phyloP scores from a whole-genome alignment of 495 filamentous ascomycete species.

The Aspergillus cristatus region DNA sequence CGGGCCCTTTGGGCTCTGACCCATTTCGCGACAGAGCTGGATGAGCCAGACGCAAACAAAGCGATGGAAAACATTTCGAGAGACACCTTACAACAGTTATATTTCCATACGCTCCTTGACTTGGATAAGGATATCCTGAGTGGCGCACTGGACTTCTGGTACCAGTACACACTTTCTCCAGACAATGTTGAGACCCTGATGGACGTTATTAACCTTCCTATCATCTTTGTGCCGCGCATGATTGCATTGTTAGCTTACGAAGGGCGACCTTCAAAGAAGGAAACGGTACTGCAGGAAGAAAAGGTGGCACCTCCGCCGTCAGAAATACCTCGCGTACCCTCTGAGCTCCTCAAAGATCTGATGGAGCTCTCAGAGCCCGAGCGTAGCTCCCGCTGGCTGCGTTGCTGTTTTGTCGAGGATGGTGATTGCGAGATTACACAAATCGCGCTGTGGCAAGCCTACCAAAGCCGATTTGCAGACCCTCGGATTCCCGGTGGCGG shows the following conservation, averaged over 20 bases:
- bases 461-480: constrained; percentile 69
- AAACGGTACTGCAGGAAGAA: constrained; percentile 36
- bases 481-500: constrained; percentile 38
- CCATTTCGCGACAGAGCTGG: constrained; percentile 77
- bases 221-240: constrained; percentile 61
- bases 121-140: constrained; percentile 78
- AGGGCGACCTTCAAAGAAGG: constrained; percentile 34
- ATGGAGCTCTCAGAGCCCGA: constrained; percentile 73
- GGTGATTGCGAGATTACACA: constrained; percentile 80
- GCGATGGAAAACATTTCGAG: constrained; percentile 61
- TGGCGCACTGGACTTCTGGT: constrained; percentile 86
- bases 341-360: constrained; percentile 66
- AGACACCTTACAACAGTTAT: constrained; percentile 55
- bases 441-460: constrained; percentile 93
- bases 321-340: constrained; percentile 66
- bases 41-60: constrained; percentile 57
- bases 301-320: constrained; percentile 39
- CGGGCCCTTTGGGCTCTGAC: constrained; percentile 75
- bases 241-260: constrained; percentile 64
- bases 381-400: constrained; percentile 73
- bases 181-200: constrained; percentile 74
- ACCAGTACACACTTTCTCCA: constrained; percentile 80
- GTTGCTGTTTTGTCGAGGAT: constrained; percentile 70
- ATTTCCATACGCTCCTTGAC: constrained; percentile 73
- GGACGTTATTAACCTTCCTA: constrained; percentile 51